Evolutionary conservation across 1,284 basidiomycete species (phyloP).

Genomic region (Fistulinella cinereoalba): DNA sequence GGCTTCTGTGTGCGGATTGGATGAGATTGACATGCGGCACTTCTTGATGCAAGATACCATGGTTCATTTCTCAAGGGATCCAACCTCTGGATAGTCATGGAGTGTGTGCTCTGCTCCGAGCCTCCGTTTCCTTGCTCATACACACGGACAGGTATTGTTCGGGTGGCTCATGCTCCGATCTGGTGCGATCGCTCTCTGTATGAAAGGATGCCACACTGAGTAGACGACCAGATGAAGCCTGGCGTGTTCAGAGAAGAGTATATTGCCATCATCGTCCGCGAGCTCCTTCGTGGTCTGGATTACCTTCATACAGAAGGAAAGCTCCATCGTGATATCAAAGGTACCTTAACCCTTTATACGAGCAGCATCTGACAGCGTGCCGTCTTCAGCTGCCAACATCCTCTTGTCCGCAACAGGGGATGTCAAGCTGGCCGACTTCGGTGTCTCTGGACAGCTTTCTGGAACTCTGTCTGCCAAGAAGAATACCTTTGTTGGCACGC

Average conservation of each 20-base stretch:
- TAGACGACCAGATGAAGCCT: slow-evolving; percentile 82
- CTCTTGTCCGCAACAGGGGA: slow-evolving; percentile 92
- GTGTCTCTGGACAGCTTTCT: slow-evolving; percentile 97
- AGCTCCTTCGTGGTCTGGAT: slow-evolving; percentile 88
- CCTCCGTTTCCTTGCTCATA: slow-evolving; percentile 7
- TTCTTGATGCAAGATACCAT: slow-evolving; percentile 69
- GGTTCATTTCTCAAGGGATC: slow-evolving; percentile 95
- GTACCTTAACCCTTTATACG: slow-evolving; percentile 38
- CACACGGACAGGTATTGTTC: slow-evolving; percentile 66
- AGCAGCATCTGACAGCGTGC: slow-evolving; percentile 4
- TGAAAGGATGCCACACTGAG: slow-evolving; percentile 20
- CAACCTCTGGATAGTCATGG: slow-evolving; percentile 99
- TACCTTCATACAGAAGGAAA: slow-evolving; percentile 97
- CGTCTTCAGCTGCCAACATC: slow-evolving; percentile 82
- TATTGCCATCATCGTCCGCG: slow-evolving; percentile 94
- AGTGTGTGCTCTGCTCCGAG: slow-evolving; percentile 51
- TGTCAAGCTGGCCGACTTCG: slow-evolving; percentile 98
- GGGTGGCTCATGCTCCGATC: slow-evolving; percentile 81
- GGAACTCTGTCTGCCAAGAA: slow-evolving; percentile 97
- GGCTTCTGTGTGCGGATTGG: slow-evolving; percentile 19
- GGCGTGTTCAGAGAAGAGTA: slow-evolving; percentile 97
- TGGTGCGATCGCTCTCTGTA: slow-evolving; percentile 46
- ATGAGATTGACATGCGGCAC: slow-evolving; percentile 29
- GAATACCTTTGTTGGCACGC: slow-evolving; percentile 97
- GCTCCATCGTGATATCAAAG: slow-evolving; percentile 98